Evolutionary conservation across 306 rosid genomes (phyloP).

Genomic region (Vicia faba): DNA sequence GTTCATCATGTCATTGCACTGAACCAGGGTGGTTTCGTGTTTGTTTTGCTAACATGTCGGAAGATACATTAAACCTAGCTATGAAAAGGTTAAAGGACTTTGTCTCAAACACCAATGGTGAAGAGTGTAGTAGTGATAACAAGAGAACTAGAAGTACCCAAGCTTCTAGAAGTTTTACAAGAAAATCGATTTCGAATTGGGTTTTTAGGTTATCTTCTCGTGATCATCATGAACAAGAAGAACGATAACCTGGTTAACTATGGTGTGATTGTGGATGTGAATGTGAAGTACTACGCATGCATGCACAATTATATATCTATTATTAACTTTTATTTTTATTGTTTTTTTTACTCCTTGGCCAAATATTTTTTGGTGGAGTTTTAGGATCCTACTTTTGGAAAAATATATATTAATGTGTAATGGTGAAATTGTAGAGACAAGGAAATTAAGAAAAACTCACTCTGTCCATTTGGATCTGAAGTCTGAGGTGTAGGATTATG

Average conservation of each 20-base stretch:
- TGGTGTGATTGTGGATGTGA: conserved; percentile 38
- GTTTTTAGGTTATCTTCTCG: conserved; percentile 74
- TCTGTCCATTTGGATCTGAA: conserved; percentile 58
- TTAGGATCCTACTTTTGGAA: background rate
- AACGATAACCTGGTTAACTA: conserved; percentile 49
- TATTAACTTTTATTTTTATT: conserved; percentile 21
- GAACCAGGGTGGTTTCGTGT: conserved; percentile 92
- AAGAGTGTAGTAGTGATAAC: background rate
- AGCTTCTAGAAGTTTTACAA: conserved; percentile 37
- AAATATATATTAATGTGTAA: background rate
- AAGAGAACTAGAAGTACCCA: conserved; percentile 8
- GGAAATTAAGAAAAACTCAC: conserved; percentile 47
- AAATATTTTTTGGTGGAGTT: conserved; percentile 41
- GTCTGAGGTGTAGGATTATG: conserved; percentile 47
- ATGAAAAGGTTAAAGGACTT: conserved; percentile 61
- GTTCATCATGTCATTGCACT: conserved; percentile 75
- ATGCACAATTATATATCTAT: conserved; percentile 23
- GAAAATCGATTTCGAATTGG: conserved; percentile 66
- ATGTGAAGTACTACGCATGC: conserved; percentile 1
- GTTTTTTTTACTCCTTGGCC: conserved; percentile 18
- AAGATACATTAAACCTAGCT: conserved; percentile 60
- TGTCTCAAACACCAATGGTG: conserved; percentile 41
- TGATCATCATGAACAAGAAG: conserved; percentile 53
- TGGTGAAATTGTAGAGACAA: conserved; percentile 39
- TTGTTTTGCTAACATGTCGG: conserved; percentile 82